Conservation (phyloP, 768 basidiomycete species). For the Coprinopsis strossmayeri region DNA sequence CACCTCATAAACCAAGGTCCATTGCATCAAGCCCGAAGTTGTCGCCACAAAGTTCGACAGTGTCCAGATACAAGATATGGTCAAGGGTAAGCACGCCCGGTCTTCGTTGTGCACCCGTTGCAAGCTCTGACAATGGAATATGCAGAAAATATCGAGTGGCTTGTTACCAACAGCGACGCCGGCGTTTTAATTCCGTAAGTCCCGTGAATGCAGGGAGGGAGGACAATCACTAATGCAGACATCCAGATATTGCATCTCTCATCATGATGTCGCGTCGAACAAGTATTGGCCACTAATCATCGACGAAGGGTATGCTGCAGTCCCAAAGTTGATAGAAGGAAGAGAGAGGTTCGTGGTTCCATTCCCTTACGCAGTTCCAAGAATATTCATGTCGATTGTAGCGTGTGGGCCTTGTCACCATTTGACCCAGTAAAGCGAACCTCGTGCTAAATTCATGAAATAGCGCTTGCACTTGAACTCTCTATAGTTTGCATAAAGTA, state of each 20-base stretch:
- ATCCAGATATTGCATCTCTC: conserved; percentile 20
- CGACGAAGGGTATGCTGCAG: conserved; percentile 17
- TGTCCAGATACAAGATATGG: conserved; percentile 15
- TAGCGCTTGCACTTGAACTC: background rate
- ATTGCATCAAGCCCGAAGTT: conserved; percentile 12
- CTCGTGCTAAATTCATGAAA: background rate
- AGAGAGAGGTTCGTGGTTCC: conserved; percentile 12
- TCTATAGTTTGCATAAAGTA: background rate
- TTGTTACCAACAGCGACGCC: conserved; percentile 20
- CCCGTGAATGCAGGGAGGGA: too few species aligned
- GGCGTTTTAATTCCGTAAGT: conserved; percentile 21
- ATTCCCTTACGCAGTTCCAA: background rate
- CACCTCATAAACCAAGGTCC: too few species aligned
- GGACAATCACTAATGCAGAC: too few species aligned
- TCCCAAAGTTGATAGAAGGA: conserved; percentile 18
- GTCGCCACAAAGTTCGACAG: conserved; percentile 14
- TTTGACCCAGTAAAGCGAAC: conserved; percentile 20
- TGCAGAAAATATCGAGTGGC: conserved; percentile 22
- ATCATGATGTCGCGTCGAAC: conserved; percentile 21
- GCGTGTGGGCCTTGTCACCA: conserved; percentile 20
- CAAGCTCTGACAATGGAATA: too few species aligned
- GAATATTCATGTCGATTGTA: conserved; percentile 5
- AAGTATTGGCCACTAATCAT: conserved; percentile 19
- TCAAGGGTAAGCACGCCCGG: conserved; percentile 14
- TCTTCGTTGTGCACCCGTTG: too few species aligned